Percentiles rank a stretch among this genome's conserved stretches.
These are phyloP conservation scores for Erodium chrysanthum DNA, from an alignment of 441 rosid genomes.

Conservation along the genomic window DNA sequence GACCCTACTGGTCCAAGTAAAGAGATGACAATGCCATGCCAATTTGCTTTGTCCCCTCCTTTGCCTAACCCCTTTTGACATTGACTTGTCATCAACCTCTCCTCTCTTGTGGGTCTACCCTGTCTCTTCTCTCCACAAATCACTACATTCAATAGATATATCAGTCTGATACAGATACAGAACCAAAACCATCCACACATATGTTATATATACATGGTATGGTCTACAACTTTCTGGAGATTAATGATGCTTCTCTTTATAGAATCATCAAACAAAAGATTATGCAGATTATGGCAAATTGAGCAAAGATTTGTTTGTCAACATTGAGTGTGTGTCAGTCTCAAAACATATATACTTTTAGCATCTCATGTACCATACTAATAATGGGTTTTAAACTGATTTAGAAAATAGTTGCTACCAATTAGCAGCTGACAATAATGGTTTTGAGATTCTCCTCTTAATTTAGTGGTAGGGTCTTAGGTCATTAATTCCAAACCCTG, in stretches of 20 bases:
- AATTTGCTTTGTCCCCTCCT: slow-evolving; percentile 6
- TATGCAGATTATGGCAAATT: neutral
- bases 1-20: slow-evolving; percentile 7
- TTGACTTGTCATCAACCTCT: slow-evolving; percentile 2
- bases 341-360: too few relatives aligned
- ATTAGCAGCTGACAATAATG: neutral
- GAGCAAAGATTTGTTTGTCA: too few relatives aligned
- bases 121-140: neutral
- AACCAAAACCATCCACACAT: neutral
- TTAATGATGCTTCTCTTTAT: neutral
- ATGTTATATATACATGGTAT: too few relatives aligned
- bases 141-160: too few relatives aligned
- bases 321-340: too few relatives aligned
- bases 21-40: neutral
- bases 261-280: neutral
- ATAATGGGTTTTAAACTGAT: neutral
- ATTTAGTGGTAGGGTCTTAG: too few relatives aligned
- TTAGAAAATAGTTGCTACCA: neutral
- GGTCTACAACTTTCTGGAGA: neutral
- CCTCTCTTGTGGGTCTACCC: slow-evolving; percentile 2
- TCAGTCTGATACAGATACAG: too few relatives aligned
- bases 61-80: neutral
- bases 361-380: neutral
- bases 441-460: neutral
- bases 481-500: too few relatives aligned